Evolutionary conservation across 805 yeast genomes (phyloP).

Genomic region (Starmerella cellae): DNA sequence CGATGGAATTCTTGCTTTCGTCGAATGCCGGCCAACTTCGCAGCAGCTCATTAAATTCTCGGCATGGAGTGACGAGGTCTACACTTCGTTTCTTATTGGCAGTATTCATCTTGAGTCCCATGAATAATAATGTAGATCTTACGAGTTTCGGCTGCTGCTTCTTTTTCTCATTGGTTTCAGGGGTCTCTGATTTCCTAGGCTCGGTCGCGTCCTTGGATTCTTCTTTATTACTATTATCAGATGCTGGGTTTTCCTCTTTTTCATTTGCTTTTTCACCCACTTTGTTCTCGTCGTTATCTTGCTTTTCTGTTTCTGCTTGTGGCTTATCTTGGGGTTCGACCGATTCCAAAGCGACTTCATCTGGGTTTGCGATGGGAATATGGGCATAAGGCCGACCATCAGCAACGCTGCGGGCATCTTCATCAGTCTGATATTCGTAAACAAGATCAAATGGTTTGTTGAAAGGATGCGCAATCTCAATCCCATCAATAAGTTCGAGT

Average conservation of each 20-base stretch:
- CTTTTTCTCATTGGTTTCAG: constrained; percentile 1
- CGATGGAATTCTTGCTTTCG: constrained; percentile 44
- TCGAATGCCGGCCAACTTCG: constrained; percentile 58
- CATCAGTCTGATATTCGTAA: constrained; percentile 37
- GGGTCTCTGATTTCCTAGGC: background rate
- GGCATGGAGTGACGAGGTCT: constrained; percentile 80
- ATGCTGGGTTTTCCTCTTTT: background rate
- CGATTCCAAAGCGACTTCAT: constrained; percentile 27
- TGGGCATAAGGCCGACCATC: constrained; percentile 37
- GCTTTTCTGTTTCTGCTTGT: background rate
- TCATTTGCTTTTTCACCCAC: constrained; percentile 15
- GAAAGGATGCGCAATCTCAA: constrained; percentile 79
- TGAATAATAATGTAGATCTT: constrained; percentile 53
- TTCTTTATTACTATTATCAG: background rate
- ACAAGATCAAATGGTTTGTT: constrained; percentile 57
- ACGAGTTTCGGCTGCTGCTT: constrained; percentile 5
- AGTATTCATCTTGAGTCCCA: constrained; percentile 55
- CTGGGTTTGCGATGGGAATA: constrained; percentile 33
- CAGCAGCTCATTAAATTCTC: constrained; percentile 74
- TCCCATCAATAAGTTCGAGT: constrained; percentile 62
- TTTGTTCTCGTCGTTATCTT: background rate
- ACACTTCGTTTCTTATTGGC: constrained; percentile 26
- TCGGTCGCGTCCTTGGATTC: constrained; percentile 11
- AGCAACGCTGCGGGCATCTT: constrained; percentile 44
- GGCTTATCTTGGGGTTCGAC: constrained; percentile 17